Evolutionary conservation across 345 rosid genomes (phyloP), one percentile per base, ranked within the genome.

Genomic region (Salix purpurea): DNA sequence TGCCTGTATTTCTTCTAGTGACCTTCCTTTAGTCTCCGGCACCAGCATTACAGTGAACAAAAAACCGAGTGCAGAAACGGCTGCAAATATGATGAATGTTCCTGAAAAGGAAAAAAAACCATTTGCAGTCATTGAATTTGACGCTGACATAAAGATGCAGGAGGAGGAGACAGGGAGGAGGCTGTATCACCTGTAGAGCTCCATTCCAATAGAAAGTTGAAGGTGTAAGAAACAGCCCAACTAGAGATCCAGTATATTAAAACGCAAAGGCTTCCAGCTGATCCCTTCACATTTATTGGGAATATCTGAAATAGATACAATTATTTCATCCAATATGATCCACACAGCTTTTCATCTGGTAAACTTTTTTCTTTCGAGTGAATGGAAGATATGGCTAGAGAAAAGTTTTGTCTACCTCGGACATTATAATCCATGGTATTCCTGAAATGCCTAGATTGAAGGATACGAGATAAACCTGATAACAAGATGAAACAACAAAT

Each of bases 281-380:
- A 37, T 56, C 86, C 91, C 77, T 88, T 86, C 13, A 88, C 15
- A 61, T 87, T 85, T 26, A 88, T 66, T 14, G 91, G 91, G 46
- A 85, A 87, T 73, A 88, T 80, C 91, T 88, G 58, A 26, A 72
- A 67, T 0, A 28, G 16, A 76, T 2, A 54, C 0, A 32, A 23
- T 10, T 16, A 71, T 7, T 18, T 50, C 13, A 9, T 4, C 52
- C 18, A 71, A 18, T 46, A 23, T 56, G 12, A 34, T 12, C 26
- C 13, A 2, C 34, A 23, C 8, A 4, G 24, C 13, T 28, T 48
- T 42, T 42, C 14, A 2, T 11, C 46, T 42, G 13, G 46, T 10
- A 42, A 40, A 40, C 3, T 40, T 40, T 10, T 40, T 6, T 48
- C 34, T 21, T 34, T 34, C 46, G 50, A 46, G 50, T 46, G 50